These are phyloP conservation scores for Coffea humblotiana DNA, from an alignment of 305 asterid genomes.

Conservation along the genomic window DNA sequence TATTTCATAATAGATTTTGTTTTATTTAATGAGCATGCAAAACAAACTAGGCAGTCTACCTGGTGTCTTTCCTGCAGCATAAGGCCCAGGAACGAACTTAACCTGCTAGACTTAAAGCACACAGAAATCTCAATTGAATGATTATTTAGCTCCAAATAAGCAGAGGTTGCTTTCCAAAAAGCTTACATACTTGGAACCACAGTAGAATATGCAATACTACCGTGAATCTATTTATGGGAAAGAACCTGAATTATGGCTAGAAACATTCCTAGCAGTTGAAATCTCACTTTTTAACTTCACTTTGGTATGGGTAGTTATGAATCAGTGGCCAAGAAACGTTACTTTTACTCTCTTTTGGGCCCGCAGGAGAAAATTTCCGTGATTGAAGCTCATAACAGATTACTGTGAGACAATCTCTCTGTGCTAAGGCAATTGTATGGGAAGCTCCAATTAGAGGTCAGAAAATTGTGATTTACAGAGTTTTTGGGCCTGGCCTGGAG, in stretches of 20 bases:
- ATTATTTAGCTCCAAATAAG: neutral
- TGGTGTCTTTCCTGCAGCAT: neutral
- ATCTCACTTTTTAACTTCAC: neutral
- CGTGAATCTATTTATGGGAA: neutral
- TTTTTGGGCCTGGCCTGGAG: slow-evolving; percentile 17
- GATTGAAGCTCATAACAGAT: slow-evolving; percentile 47
- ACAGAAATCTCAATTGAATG: neutral
- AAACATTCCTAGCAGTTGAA: neutral
- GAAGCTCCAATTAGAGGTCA: slow-evolving; percentile 20
- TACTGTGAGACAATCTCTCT: slow-evolving; percentile 13
- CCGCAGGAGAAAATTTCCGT: slow-evolving; percentile 72
- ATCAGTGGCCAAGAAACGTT: neutral
- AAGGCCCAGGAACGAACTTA: neutral
- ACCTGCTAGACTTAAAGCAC: neutral
- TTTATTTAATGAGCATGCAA: neutral
- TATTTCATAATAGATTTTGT: neutral
- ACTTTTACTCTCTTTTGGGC: slow-evolving; percentile 6
- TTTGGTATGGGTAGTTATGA: neutral
- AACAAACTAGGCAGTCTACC: neutral
- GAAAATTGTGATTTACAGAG: slow-evolving; percentile 16
- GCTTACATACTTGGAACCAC: no score
- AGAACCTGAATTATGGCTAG: neutral
- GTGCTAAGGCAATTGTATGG: slow-evolving; percentile 2
- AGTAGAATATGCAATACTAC: neutral
- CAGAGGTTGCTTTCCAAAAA: neutral